phyloP scores from a whole-genome alignment of 1,284 basidiomycete species.

The Tausonia pullulans region DNA sequence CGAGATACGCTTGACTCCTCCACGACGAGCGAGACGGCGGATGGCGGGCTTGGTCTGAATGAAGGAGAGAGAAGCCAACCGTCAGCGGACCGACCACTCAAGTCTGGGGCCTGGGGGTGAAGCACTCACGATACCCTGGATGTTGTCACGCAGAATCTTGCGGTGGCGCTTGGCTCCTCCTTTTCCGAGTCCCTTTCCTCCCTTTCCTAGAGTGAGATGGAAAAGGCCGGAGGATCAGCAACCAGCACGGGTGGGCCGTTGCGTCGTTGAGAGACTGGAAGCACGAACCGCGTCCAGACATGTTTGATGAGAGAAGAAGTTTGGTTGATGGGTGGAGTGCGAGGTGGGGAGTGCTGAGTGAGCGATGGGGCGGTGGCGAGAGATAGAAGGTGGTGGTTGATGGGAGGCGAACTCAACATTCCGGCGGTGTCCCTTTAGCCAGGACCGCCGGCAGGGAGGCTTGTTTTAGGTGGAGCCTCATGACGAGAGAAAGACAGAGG shows the following conservation, averaged over 20 bases:
- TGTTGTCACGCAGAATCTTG: constrained; percentile 70
- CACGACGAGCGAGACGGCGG: constrained; percentile 85
- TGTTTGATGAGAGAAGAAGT: constrained; percentile 30
- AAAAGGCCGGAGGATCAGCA: constrained; percentile 21
- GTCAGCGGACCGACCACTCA: too few relatives aligned
- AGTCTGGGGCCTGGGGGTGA: too few relatives aligned
- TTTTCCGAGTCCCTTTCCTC: constrained; percentile 58
- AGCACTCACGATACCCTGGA: constrained; percentile 43
- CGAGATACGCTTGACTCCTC: constrained; percentile 58
- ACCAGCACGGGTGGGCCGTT: not conserved
- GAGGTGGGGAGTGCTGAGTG: constrained; percentile 11
- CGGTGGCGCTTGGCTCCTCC: constrained; percentile 82
- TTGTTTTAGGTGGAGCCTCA: too few relatives aligned
- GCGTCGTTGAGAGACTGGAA: too few relatives aligned
- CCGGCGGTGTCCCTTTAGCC: too few relatives aligned
- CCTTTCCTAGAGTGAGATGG: constrained; percentile 22
- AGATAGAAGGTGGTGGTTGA: not conserved
- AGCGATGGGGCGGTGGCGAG: not conserved
- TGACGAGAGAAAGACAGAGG: too few relatives aligned
- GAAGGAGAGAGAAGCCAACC: too few relatives aligned
- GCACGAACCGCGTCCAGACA: constrained; percentile 70
- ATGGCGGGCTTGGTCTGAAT: constrained; percentile 68
- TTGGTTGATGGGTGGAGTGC: constrained; percentile 18
- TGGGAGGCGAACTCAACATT: not conserved
- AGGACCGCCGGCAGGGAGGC: too few relatives aligned